Percentiles rank a stretch among this genome's conserved stretches.
Evolutionary conservation across 2,329 filamentous ascomycete species (phyloP).

Genomic region (Colletotrichum musae): DNA sequence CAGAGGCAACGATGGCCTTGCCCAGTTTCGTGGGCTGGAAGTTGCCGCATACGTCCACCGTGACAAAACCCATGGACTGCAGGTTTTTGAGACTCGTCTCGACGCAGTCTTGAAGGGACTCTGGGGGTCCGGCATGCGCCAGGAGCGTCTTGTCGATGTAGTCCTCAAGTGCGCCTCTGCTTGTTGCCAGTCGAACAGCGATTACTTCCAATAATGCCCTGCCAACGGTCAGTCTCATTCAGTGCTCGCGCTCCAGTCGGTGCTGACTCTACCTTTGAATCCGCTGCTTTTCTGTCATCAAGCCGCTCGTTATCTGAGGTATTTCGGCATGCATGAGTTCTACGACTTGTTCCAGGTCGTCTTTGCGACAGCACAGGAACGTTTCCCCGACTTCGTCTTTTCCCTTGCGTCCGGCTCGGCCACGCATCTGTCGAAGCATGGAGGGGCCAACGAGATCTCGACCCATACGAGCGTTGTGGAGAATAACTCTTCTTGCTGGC

Average conservation of each 20-base stretch:
- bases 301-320: slow-evolving; percentile 77
- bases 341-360: slow-evolving; percentile 78
- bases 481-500: slow-evolving; percentile 79
- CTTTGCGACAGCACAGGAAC: slow-evolving; percentile 79
- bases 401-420: slow-evolving; percentile 82
- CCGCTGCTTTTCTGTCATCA: slow-evolving; percentile 76
- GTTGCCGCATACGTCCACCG: slow-evolving; percentile 61
- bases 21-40: slow-evolving; percentile 77
- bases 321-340: slow-evolving; percentile 81
- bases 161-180: slow-evolving; percentile 74
- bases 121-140: slow-evolving; percentile 67
- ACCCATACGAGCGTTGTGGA: slow-evolving; percentile 83
- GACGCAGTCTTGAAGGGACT: slow-evolving; percentile 67
- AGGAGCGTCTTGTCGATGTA: slow-evolving; percentile 79
- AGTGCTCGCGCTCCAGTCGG: not conserved
- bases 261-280: slow-evolving; percentile 69
- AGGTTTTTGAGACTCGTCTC: slow-evolving; percentile 73
- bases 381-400: slow-evolving; percentile 85
- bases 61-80: slow-evolving; percentile 68
- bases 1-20: slow-evolving; percentile 79
- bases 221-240: slow-evolving; percentile 18
- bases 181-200: slow-evolving; percentile 76
- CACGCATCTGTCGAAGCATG: slow-evolving; percentile 86
- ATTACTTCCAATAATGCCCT: slow-evolving; percentile 82
- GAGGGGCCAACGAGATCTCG: slow-evolving; percentile 82